These are phyloP conservation scores for Aspergillus awamori DNA, from an alignment of 2,329 filamentous ascomycete species.

Conservation along the genomic window DNA sequence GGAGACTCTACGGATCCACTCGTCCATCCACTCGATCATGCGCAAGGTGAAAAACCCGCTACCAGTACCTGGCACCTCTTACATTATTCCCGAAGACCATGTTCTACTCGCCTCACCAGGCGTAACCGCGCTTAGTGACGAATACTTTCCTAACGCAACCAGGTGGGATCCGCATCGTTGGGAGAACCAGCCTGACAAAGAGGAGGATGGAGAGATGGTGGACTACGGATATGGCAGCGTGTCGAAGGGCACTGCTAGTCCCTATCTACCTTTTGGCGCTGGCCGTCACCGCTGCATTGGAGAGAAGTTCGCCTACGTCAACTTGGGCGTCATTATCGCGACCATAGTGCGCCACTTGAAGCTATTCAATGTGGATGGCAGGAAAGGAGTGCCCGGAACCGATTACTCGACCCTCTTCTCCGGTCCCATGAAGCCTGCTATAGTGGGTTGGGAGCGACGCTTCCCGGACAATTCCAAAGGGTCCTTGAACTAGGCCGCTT, in stretches of 20 bases:
- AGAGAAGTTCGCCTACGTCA: conserved; percentile 74
- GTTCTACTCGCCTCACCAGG: conserved; percentile 80
- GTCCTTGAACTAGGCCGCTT: background rate
- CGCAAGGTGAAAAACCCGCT: conserved; percentile 71
- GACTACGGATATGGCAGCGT: conserved; percentile 66
- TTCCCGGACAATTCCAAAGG: conserved; percentile 11
- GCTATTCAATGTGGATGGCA: conserved; percentile 60
- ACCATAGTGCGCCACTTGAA: conserved; percentile 65
- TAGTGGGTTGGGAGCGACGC: conserved; percentile 24
- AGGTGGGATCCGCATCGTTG: conserved; percentile 65
- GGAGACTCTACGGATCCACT: conserved; percentile 72
- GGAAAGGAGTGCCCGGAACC: conserved; percentile 61
- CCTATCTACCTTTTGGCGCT: conserved; percentile 73
- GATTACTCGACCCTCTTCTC: conserved; percentile 57
- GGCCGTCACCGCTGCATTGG: conserved; percentile 75
- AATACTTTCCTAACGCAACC: conserved; percentile 63
- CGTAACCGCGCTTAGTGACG: conserved; percentile 60
- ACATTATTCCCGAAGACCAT: conserved; percentile 76
- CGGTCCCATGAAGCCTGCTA: conserved; percentile 23
- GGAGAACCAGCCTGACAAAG: conserved; percentile 49
- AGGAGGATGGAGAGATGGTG: conserved; percentile 57
- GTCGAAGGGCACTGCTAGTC: conserved; percentile 62
- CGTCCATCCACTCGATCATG: conserved; percentile 73
- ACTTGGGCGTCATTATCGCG: conserved; percentile 66
- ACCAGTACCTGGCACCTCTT: conserved; percentile 58